These are phyloP conservation scores for Starmerella bombi DNA, from an alignment of 805 yeast species.

Conservation along the genomic window DNA sequence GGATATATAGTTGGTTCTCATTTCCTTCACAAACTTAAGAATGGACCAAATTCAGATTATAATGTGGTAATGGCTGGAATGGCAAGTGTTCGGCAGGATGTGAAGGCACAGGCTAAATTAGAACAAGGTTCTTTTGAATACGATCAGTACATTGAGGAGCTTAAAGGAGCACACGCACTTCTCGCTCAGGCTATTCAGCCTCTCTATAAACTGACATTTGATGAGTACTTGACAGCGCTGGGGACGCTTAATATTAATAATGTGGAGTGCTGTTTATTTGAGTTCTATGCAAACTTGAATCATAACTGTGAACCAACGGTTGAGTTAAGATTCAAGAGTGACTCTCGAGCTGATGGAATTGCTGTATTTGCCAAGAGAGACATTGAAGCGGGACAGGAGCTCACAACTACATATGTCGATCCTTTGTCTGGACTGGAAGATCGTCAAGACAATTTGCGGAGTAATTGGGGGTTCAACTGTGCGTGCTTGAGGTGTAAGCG, in stretches of 20 bases:
- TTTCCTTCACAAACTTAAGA: slow-evolving; percentile 31
- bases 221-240: slow-evolving; percentile 45
- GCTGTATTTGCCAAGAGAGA: slow-evolving; percentile 46
- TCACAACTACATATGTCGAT: slow-evolving; percentile 56
- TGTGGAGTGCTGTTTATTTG: slow-evolving; percentile 47
- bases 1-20: slow-evolving; percentile 51
- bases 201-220: slow-evolving; percentile 31
- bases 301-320: slow-evolving; percentile 69
- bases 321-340: slow-evolving; percentile 30
- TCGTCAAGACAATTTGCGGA: slow-evolving; percentile 51
- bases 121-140: slow-evolving; percentile 32
- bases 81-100: slow-evolving; percentile 57
- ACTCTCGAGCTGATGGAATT: slow-evolving; percentile 40
- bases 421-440: slow-evolving; percentile 48
- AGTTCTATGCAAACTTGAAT: slow-evolving; percentile 56
- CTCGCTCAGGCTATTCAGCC: slow-evolving; percentile 37
- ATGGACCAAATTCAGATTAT: slow-evolving; percentile 8
- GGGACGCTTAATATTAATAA: slow-evolving; percentile 70
- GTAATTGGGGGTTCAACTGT: slow-evolving; percentile 72
- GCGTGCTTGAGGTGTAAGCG: slow-evolving; percentile 50
- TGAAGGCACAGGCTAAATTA: slow-evolving; percentile 42
- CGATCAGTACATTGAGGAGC: slow-evolving; percentile 29
- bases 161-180: slow-evolving; percentile 44
- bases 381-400: slow-evolving; percentile 52
- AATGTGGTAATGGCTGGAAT: slow-evolving; percentile 42